phyloP scores from a whole-genome alignment of 1,284 basidiomycete genomes.

The Pseudozyma hubeiensis region DNA sequence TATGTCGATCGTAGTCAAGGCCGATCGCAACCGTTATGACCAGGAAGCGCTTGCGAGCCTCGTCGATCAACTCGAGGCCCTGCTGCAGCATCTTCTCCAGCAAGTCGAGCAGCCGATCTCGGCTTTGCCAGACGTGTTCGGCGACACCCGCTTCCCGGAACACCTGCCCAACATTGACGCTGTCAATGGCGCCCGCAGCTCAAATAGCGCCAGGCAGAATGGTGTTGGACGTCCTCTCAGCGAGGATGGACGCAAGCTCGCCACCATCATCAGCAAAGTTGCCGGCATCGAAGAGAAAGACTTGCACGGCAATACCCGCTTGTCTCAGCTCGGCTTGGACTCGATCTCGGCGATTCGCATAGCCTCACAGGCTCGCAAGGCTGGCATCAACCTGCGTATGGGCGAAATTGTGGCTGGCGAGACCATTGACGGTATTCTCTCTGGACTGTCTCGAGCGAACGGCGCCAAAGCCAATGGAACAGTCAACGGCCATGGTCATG shows the following conservation, averaged over 20 bases:
- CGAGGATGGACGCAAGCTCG: slow-evolving; percentile 41
- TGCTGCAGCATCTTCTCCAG: slow-evolving; percentile 29
- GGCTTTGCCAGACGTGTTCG: slow-evolving; percentile 13
- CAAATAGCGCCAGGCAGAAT: slow-evolving; percentile 4
- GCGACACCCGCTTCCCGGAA: slow-evolving; percentile 11
- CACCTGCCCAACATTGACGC: slow-evolving; percentile 5
- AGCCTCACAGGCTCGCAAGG: slow-evolving; percentile 49
- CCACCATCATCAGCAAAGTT: slow-evolving; percentile 36
- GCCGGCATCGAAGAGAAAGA: slow-evolving; percentile 27
- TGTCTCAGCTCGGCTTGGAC: slow-evolving; percentile 61
- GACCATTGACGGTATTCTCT: slow-evolving; percentile 42
- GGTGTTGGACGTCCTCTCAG: slow-evolving; percentile 8
- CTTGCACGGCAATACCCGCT: slow-evolving; percentile 34
- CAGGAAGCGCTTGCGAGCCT: slow-evolving; percentile 15
- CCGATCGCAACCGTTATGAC: slow-evolving; percentile 31
- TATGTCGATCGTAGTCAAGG: slow-evolving; percentile 50
- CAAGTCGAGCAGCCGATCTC: slow-evolving; percentile 16
- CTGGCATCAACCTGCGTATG: slow-evolving; percentile 46
- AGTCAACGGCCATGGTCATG: slow-evolving; percentile 9
- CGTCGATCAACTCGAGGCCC: slow-evolving; percentile 30
- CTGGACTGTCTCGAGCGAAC: slow-evolving; percentile 6
- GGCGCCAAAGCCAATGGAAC: slow-evolving; percentile 16
- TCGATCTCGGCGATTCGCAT: slow-evolving; percentile 64
- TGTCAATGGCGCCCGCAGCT: background rate
- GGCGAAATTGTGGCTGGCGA: slow-evolving; percentile 53